Evolutionary conservation across 352 stramenopile genomes (phyloP).

Genomic region (Globisporangium nodosum): DNA sequence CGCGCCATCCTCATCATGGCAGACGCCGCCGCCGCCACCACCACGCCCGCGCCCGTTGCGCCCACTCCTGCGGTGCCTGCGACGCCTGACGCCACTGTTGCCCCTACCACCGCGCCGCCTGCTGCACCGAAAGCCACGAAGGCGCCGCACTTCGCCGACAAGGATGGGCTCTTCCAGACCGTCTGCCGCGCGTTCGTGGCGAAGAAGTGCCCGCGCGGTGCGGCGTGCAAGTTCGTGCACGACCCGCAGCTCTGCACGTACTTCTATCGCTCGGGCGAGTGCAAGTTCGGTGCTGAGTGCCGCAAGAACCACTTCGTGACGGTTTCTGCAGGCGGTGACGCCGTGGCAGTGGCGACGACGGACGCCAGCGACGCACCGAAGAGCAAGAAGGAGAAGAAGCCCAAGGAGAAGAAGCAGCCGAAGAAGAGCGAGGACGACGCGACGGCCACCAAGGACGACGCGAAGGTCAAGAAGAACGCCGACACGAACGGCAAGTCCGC

Average conservation of each 20-base stretch:
- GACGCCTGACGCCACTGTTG: neutral
- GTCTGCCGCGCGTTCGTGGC: slow-evolving; percentile 55
- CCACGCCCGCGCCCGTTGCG: neutral
- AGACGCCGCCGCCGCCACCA: neutral
- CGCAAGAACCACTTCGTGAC: slow-evolving; percentile 54
- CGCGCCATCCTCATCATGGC: slow-evolving; percentile 3
- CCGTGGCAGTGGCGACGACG: neutral
- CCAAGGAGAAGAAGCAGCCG: slow-evolving; percentile 14
- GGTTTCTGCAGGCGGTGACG: neutral
- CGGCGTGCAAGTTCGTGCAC: slow-evolving; percentile 43
- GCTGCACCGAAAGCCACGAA: slow-evolving; percentile 7
- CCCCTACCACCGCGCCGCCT: neutral
- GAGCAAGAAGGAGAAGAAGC: slow-evolving; percentile 15
- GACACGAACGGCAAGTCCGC: too few species aligned
- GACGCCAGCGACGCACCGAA: neutral
- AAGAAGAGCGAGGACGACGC: slow-evolving; percentile 5
- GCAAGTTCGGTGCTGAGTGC: slow-evolving; percentile 53
- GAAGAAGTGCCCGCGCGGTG: slow-evolving; percentile 22
- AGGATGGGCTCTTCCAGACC: slow-evolving; percentile 50
- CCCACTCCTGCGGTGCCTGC: neutral
- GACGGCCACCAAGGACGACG: slow-evolving; percentile 8
- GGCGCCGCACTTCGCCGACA: slow-evolving; percentile 38
- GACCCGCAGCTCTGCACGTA: slow-evolving; percentile 39
- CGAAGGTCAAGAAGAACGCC: neutral
- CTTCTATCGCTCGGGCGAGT: slow-evolving; percentile 45